Base-by-base conservation (phyloP, 352 stramenopile species). In the Plasmopara halstedii region DNA sequence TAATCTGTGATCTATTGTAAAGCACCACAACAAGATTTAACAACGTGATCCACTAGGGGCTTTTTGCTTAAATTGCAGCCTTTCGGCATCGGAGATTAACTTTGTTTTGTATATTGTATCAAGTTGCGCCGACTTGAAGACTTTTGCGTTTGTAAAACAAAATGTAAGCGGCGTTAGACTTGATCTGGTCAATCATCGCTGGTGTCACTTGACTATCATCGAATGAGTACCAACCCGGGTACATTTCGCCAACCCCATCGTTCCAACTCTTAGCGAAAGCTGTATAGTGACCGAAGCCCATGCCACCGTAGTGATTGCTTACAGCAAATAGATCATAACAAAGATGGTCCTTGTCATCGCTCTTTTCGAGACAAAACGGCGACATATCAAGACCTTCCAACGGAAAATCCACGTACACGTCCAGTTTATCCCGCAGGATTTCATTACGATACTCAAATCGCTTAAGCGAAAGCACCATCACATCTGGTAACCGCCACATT, bases 231-330 rank as follows among this genome's bases (percentile, higher is more conserved):
- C 83, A 94, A 18, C 73, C 63, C 17, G 73, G 69, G 54, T 71
- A 83, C 42, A 68, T 61, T 42, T 83, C 70, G 32, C 56, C 56
- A 42, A 79, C 62, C 14, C 60, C 62, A 38, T 74, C 65, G 15
- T 76, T 63, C 72, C 75, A 87, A 50, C 69, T 86, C 42, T 73
- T 76, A 29, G 73, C 83, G 50, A 83, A 92, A 20, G 86, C 84
- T 11, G 86, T 96, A 59, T 96, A 96, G 60, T 96, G 86, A 13
- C 86, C 86, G 44, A 89, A 95, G 25, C 78, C 85, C 73, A 93
- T 92, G 41, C 70, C 73, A 31, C 86, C 86, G 38, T 91, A 94
- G 64, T 96, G 86, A 50, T 96, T 95, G 51, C 77, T 86, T 39
- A 95, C 85, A 10, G 75, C 86, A 38, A 92, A 95, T 9, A 95